Percentiles rank a stretch among this genome's conserved stretches.
Evolutionary conservation across 176 grass and related monocot species (phyloP).

Genomic region (Dendrocalamus sinicus): DNA sequence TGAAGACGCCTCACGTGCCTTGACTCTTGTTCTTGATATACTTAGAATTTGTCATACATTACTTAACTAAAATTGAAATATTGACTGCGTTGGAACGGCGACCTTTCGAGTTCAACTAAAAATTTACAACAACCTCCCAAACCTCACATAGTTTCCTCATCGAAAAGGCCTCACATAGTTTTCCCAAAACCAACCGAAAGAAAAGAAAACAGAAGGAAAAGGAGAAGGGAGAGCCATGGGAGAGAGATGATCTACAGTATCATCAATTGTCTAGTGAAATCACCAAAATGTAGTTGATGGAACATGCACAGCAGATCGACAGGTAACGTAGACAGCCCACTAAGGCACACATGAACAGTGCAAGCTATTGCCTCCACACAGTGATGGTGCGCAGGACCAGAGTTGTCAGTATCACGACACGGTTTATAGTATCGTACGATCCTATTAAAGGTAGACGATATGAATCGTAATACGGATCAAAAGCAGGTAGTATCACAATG

Average conservation of each 20-base stretch:
- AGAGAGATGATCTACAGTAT: not conserved
- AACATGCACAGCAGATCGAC: too few relatives aligned
- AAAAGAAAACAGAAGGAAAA: not conserved
- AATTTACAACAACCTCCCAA: not conserved
- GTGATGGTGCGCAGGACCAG: not conserved
- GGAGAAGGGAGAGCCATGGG: not conserved
- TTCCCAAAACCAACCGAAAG: not conserved
- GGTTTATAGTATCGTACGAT: too few relatives aligned
- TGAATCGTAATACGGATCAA: too few relatives aligned
- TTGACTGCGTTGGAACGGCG: not conserved
- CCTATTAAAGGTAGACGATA: too few relatives aligned
- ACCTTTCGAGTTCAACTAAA: not conserved
- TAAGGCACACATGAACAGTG: conserved; percentile 4
- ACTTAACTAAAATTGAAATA: not conserved
- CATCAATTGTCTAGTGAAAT: not conserved
- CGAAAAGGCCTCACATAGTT: too few relatives aligned
- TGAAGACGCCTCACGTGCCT: not conserved
- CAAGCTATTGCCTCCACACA: not conserved
- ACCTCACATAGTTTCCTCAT: not conserved
- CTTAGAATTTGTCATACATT: not conserved
- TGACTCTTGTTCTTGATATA: not conserved
- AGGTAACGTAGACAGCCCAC: not conserved
- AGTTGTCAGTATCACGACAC: too few relatives aligned
- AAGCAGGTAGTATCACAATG: too few relatives aligned
- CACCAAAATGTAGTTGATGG: not conserved